Conservation (phyloP, 202 grass and related monocot species). For the Schoenoplectus triqueter region DNA sequence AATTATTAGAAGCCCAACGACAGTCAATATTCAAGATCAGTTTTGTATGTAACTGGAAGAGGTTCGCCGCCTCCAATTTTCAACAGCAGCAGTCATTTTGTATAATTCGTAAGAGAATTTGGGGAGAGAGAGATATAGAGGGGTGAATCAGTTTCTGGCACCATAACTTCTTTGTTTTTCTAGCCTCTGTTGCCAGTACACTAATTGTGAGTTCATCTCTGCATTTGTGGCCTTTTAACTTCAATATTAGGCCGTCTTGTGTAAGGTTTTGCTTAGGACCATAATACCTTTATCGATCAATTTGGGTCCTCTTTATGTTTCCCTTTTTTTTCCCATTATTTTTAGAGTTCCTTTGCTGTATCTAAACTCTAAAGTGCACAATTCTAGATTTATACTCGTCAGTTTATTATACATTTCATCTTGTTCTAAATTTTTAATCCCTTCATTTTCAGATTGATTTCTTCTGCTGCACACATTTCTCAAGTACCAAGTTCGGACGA, state of each 20-base stretch:
- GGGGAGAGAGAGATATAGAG: background rate
- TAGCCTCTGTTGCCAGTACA: background rate
- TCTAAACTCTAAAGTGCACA: background rate
- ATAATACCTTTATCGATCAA: no score
- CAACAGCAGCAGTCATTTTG: background rate
- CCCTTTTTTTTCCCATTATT: background rate
- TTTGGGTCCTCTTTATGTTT: background rate
- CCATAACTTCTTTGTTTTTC: background rate
- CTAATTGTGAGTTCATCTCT: background rate
- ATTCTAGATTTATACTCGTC: background rate
- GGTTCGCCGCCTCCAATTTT: background rate
- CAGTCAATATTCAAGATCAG: no score
- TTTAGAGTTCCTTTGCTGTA: background rate
- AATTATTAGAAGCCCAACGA: no score
- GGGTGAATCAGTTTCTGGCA: background rate
- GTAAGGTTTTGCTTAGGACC: no score
- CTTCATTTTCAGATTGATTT: slow-evolving; percentile 21
- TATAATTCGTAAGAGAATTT: background rate
- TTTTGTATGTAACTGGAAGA: background rate
- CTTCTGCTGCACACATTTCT: background rate
- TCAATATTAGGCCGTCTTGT: no score
- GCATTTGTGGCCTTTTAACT: background rate
- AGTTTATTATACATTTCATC: background rate
- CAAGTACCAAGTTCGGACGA: background rate
- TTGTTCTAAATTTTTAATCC: background rate